phyloP scores from a whole-genome alignment of 371 early-diverging fungal species.

The Rhizopus stolonifer region DNA sequence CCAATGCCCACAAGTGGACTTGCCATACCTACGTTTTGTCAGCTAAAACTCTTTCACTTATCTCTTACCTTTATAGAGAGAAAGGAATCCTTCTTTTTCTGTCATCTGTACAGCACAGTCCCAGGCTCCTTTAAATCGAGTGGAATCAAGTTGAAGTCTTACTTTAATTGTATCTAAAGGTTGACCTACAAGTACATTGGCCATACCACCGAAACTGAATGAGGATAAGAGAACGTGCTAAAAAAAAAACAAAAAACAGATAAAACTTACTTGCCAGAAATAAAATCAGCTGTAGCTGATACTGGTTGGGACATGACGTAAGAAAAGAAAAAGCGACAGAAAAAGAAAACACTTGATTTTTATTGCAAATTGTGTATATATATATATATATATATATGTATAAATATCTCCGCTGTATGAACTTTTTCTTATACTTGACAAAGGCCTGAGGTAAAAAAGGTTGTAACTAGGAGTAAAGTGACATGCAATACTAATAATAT shows the following conservation, averaged over 20 bases:
- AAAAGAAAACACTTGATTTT: background rate
- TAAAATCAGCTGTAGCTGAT: conserved; percentile 44
- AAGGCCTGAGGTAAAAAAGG: conserved; percentile 13
- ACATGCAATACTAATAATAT: conserved; percentile 16
- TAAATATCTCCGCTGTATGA: conserved; percentile 5
- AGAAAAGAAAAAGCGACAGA: background rate
- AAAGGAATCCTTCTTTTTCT: conserved; percentile 65
- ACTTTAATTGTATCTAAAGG: conserved; percentile 75
- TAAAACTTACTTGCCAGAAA: conserved; percentile 48
- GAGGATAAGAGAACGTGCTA: too few species aligned
- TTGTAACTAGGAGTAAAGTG: conserved; percentile 13
- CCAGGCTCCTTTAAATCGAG: conserved; percentile 69
- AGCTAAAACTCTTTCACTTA: background rate
- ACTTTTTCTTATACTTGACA: conserved; percentile 13
- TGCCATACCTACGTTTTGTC: conserved; percentile 63
- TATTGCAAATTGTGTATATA: background rate
- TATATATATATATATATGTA: background rate
- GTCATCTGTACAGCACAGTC: conserved; percentile 70
- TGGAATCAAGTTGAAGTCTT: conserved; percentile 51
- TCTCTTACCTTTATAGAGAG: conserved; percentile 78
- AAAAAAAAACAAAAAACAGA: background rate
- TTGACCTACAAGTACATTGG: conserved; percentile 46
- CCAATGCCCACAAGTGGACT: conserved; percentile 81
- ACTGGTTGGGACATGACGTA: conserved; percentile 18
- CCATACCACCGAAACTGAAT: conserved; percentile 46